A percentile compares a stretch with the other conserved stretches of the same genome.
phyloP scores from a whole-genome alignment of 139 green algal genomes.

The Tetratostichococcus sp. region DNA sequence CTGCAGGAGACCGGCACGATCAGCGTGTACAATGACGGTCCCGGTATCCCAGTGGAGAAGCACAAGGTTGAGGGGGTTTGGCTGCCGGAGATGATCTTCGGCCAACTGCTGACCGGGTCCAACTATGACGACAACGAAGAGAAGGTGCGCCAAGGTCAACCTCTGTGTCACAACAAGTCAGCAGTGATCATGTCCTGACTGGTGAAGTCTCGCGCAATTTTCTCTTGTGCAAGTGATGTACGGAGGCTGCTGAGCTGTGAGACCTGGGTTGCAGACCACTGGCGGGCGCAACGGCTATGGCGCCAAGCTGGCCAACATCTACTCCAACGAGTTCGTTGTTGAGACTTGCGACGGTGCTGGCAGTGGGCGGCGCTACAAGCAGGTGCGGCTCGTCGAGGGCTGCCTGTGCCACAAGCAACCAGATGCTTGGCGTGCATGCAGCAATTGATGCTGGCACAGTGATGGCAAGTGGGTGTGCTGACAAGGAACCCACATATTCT shows the following conservation, averaged over 20 bases:
- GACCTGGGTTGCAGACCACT: conserved; percentile 83
- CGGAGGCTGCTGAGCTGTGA: too few relatives aligned
- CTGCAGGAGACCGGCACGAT: conserved; percentile 71
- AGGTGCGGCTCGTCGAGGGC: too few relatives aligned
- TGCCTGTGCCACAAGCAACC: too few relatives aligned
- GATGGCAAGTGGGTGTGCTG: too few relatives aligned
- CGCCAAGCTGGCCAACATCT: conserved; percentile 99
- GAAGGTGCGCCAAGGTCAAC: conserved; percentile 61
- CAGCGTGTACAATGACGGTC: conserved; percentile 92
- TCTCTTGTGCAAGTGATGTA: too few relatives aligned
- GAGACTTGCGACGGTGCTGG: conserved; percentile 89
- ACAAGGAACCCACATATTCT: too few relatives aligned
- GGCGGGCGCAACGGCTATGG: conserved; percentile 97
- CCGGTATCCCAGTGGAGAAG: conserved; percentile 92
- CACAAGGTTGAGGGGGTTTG: conserved; percentile 95
- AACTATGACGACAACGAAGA: conserved; percentile 98
- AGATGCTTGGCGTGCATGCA: too few relatives aligned
- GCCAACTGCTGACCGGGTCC: conserved; percentile 94
- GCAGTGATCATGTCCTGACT: too few relatives aligned
- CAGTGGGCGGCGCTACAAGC: conserved; percentile 78
- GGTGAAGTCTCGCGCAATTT: too few relatives aligned
- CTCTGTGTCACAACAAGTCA: too few relatives aligned
- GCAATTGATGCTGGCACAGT: too few relatives aligned
- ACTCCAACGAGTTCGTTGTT: conserved; percentile 94
- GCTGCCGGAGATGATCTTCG: conserved; percentile 98